Percentiles rank a stretch among this genome's conserved stretches.
Conservation (phyloP, 139 green algal species). For the Chlorella sp. region DNA sequence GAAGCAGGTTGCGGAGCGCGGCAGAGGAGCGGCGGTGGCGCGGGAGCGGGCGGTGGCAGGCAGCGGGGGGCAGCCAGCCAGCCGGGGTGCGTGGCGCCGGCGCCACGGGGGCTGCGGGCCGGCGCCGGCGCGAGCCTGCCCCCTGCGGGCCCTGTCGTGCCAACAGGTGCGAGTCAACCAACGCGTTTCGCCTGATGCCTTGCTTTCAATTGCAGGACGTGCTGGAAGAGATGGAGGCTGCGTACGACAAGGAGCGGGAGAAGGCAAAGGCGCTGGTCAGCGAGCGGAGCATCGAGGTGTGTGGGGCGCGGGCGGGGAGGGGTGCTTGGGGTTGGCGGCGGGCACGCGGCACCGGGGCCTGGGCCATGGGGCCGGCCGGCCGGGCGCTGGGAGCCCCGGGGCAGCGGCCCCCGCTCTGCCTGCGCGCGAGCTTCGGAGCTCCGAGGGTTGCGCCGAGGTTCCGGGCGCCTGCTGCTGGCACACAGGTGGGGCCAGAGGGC, state of each 20-base stretch:
- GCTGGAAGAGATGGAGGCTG: conserved; percentile 81
- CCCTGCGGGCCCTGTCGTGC: too few relatives aligned
- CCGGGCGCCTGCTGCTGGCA: neutral
- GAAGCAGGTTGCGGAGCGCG: too few relatives aligned
- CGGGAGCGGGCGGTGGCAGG: too few relatives aligned
- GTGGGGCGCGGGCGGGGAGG: neutral
- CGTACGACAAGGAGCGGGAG: conserved; percentile 56
- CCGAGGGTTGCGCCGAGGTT: neutral
- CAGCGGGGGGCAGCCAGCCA: too few relatives aligned
- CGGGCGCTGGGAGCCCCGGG: neutral
- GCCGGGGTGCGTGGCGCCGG: too few relatives aligned
- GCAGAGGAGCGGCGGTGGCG: too few relatives aligned
- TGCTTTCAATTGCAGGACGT: conserved; percentile 49
- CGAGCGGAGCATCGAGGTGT: conserved; percentile 27
- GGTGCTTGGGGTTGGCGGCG: neutral
- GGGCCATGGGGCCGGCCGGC: neutral
- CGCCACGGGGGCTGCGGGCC: too few relatives aligned
- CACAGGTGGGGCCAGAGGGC: conserved; percentile 32
- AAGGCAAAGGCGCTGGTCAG: conserved; percentile 33
- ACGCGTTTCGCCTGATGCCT: too few relatives aligned
- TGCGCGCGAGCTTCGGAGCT: neutral
- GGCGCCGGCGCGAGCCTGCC: too few relatives aligned
- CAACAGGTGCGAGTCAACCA: too few relatives aligned
- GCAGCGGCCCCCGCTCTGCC: too few relatives aligned
- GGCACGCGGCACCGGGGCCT: neutral